Conservation (phyloP, 305 asterid species). For the Fraxinus platypoda region DNA sequence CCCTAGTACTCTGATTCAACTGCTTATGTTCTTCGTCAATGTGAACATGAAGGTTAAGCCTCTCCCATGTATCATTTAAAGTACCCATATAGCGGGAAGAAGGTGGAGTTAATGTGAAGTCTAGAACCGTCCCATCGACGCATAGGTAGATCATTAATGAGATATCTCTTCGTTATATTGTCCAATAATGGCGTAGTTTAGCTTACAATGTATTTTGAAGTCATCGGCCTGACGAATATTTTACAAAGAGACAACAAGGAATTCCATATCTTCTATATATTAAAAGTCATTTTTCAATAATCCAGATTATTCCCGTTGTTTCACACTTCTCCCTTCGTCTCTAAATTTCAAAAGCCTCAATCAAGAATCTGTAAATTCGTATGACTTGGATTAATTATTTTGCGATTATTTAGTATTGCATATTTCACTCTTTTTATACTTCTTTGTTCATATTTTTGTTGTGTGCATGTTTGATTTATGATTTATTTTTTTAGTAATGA, state of each 20-base stretch:
- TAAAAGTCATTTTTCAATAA: no score
- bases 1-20: background rate
- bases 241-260: background rate
- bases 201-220: background rate
- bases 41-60: background rate
- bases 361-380: no score
- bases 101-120: background rate
- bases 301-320: no score
- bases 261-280: no score
- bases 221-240: background rate
- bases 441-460: background rate
- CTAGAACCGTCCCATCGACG: no score
- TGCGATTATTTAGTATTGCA: background rate
- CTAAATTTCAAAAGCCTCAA: no score
- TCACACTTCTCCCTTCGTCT: no score
- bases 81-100: background rate
- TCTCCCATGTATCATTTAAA: background rate
- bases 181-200: no score
- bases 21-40: background rate
- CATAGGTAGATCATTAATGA: no score
- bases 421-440: background rate
- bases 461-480: background rate
- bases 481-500: no score
- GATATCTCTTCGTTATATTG: no score
- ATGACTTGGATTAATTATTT: background rate